phyloP scores from a whole-genome alignment of 1,139 yeast genomes.

The Debaryomyces singareniensis region DNA sequence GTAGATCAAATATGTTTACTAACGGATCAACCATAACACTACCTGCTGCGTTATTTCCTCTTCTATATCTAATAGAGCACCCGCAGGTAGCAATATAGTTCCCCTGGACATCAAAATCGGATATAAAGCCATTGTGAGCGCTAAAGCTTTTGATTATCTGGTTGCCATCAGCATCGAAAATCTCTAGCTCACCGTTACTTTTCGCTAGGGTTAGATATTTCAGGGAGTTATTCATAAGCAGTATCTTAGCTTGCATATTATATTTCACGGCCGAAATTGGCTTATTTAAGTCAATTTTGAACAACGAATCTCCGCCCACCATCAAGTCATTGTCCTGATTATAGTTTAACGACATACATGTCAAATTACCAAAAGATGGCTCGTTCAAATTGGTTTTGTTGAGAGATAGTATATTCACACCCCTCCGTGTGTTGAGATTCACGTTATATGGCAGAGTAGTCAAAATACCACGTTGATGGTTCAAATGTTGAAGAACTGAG shows the following conservation, averaged over 20 bases:
- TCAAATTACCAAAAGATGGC: slow-evolving; percentile 16
- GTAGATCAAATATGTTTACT: slow-evolving; percentile 75
- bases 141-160: slow-evolving; percentile 51
- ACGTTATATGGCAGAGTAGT: slow-evolving; percentile 49
- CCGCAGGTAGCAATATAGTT: slow-evolving; percentile 81
- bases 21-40: slow-evolving; percentile 60
- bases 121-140: slow-evolving; percentile 70
- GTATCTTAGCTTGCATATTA: slow-evolving; percentile 27
- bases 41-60: slow-evolving; percentile 12
- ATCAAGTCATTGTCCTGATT: slow-evolving; percentile 29
- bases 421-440: slow-evolving; percentile 53
- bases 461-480: slow-evolving; percentile 53
- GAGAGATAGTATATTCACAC: slow-evolving; percentile 39
- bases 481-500: slow-evolving; percentile 44
- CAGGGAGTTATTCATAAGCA: slow-evolving; percentile 26
- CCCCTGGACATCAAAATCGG: slow-evolving; percentile 76
- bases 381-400: slow-evolving; percentile 22
- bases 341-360: slow-evolving; percentile 34
- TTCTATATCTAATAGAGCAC: slow-evolving; percentile 47
- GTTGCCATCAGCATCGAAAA: slow-evolving; percentile 65
- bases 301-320: slow-evolving; percentile 31
- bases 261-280: slow-evolving; percentile 26
- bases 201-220: slow-evolving; percentile 57
- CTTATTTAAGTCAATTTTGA: slow-evolving; percentile 58
- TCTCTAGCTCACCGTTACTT: slow-evolving; percentile 62